Evolutionary conservation across 2,329 filamentous ascomycete genomes (phyloP), one percentile per base, ranked within the genome.

Genomic region (Aureobasidium sp.): DNA sequence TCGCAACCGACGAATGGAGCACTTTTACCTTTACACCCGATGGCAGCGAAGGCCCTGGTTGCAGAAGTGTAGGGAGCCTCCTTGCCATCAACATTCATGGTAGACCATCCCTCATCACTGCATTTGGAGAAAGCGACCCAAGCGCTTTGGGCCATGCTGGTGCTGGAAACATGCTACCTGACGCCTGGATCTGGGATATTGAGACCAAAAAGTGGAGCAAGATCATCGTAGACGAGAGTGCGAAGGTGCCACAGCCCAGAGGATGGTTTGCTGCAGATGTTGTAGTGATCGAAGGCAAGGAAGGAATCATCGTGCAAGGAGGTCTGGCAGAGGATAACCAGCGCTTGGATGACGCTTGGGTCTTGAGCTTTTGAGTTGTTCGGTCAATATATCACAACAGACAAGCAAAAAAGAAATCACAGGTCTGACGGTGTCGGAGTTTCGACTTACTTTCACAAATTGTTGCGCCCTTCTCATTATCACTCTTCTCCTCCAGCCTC

Each of bases 251-350:
- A 8, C 67, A 68, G 12, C 70, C 77, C 2, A 71, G 81, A 45
- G 81, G 81, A 5, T 84, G 81, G 81, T 83, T 83, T 63, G 81
- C 75, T 70, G 81, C 80, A 1, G 80, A 81, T 69, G 73, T 78
- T 4, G 59, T 76, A 2, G 58, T 55, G 4, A 34, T 67, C 8
- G 67, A 68, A 25, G 69, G 65, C 0, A 74, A 72, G 17, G 71
- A 75, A 51, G 69, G 68, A 8, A 67, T 83, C 20, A 68, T 81
- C 5, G 73, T 83, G 2, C 77, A 80, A 29, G 81, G 81, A 3
- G 82, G 81, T 0, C 67, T 84, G n/a, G 78, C 72, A 0, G 80
- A 82, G 66, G 72, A 77, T 5, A 84, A 84, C 67, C 73, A 80
- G 63, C 73, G 82, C 1, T 66, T 83, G 27, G 77, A 74, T 0